A percentile compares a stretch with the other conserved stretches of the same genome.
phyloP scores from a whole-genome alignment of 2,329 filamentous ascomycete genomes.

The Alternaria metachromatica region DNA sequence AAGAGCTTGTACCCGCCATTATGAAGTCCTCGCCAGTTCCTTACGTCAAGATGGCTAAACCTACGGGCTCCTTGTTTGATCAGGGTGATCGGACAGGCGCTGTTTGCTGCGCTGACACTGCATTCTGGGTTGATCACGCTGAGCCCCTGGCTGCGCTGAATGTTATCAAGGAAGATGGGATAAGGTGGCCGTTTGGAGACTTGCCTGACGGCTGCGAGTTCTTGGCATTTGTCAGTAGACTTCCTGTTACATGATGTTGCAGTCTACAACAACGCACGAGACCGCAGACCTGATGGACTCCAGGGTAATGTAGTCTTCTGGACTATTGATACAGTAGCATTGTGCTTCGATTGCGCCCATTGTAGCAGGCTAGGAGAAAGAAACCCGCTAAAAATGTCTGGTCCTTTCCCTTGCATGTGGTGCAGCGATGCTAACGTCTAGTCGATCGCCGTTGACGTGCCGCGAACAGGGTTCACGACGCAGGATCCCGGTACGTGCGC shows the following conservation, averaged over 20 bases:
- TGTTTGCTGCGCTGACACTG: slow-evolving; percentile 1
- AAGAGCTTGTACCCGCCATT: neutral
- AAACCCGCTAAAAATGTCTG: neutral
- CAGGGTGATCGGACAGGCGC: neutral
- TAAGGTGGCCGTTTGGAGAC: slow-evolving; percentile 1
- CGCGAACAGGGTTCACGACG: slow-evolving; percentile 21
- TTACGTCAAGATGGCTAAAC: neutral
- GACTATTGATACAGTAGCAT: accelerated
- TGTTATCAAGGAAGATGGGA: neutral
- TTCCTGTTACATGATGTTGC: neutral
- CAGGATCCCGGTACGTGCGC: slow-evolving; percentile 27
- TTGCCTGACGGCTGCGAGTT: slow-evolving; percentile 1
- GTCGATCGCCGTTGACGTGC: slow-evolving; percentile 28
- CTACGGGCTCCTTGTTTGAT: neutral
- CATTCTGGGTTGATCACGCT: slow-evolving; percentile 4
- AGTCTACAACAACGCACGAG: neutral
- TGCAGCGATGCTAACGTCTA: slow-evolving; percentile 8
- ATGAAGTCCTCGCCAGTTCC: neutral
- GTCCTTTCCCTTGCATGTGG: neutral
- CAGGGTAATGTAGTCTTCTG: neutral
- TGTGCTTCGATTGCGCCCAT: neutral
- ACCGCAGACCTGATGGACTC: neutral
- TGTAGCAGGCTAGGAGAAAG: neutral
- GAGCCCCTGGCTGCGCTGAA: neutral
- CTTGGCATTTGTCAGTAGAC: neutral